Conservation (phyloP, 345 rosid genomes). For the Dipteronia dyeriana region DNA sequence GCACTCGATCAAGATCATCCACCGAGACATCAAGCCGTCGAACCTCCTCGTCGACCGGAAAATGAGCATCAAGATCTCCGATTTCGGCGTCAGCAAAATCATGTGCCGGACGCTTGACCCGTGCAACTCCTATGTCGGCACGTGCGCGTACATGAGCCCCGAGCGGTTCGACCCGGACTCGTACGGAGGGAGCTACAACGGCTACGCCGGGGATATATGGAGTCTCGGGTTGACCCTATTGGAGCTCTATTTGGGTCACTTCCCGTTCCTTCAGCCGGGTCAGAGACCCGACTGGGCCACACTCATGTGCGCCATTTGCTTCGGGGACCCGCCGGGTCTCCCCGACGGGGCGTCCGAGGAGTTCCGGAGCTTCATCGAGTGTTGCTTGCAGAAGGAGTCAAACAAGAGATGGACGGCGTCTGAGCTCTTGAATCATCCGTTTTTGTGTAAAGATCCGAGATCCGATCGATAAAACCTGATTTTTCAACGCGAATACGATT, state of each 20-base stretch:
- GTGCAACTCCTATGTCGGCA: slow-evolving; percentile 86
- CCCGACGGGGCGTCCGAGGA: slow-evolving; percentile 63
- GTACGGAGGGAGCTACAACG: slow-evolving; percentile 56
- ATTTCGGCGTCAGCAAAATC: slow-evolving; percentile 84
- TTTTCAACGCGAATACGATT: neutral
- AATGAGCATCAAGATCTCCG: slow-evolving; percentile 76
- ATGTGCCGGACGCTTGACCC: slow-evolving; percentile 65
- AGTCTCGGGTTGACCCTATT: slow-evolving; percentile 78
- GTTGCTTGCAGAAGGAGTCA: slow-evolving; percentile 82
- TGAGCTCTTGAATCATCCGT: slow-evolving; percentile 69
- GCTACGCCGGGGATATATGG: slow-evolving; percentile 87
- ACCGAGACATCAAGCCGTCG: slow-evolving; percentile 84
- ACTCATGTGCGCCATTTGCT: slow-evolving; percentile 87
- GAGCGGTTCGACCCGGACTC: slow-evolving; percentile 81
- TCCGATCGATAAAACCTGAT: slow-evolving; percentile 8
- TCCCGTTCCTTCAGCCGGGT: slow-evolving; percentile 64
- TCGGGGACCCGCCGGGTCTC: slow-evolving; percentile 71
- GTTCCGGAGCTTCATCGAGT: slow-evolving; percentile 64
- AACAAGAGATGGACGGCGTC: slow-evolving; percentile 70
- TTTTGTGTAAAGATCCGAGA: slow-evolving; percentile 37
- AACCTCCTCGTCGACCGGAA: slow-evolving; percentile 59
- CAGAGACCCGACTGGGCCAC: slow-evolving; percentile 93
- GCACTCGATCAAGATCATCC: slow-evolving; percentile 70
- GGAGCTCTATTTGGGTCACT: slow-evolving; percentile 78
- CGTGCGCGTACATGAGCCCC: slow-evolving; percentile 94